Base-by-base conservation (phyloP, 73 alveolate genomes). In the Stentor roeselii region DNA sequence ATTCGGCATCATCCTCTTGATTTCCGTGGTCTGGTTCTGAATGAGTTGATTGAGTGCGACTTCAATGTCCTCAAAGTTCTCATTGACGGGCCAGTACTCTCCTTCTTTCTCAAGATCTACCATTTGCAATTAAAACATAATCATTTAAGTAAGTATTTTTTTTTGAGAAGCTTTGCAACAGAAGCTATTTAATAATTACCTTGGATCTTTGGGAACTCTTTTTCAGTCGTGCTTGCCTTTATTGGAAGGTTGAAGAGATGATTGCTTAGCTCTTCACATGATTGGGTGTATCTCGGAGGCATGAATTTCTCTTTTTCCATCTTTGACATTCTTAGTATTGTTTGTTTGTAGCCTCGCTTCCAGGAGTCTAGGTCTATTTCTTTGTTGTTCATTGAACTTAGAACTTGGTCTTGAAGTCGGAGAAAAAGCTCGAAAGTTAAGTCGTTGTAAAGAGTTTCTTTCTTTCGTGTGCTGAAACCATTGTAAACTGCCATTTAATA, bases 401-500 rank as follows among this genome's bases (percentile, higher is more conserved):
- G 67, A 50, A 50, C 21, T 21, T 50, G 67, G 67, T 11, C 6
- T 50, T 50, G 67, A 21, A 50, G 67, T 11, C 21, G 67, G 30
- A 11, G 67, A 6, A 50, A 11, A 50, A 50, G 67, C 21, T 50
- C 67, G 21, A 50, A 50, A 50, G 67, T 50, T 50, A 50, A 50
- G 21, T 50, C 67, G 21, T 50, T 50, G 21, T 50, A 50, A 6
- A 50, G 6, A 50, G 30, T 21, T 21, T 50, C 67, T 50, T 21
- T 50, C 21, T 50, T 50, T 21, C 67, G 6, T 50, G 67, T 50
- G 21, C 67, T 50, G 21, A 50, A 50, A 6, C 67, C 67, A 50
- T 50, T 50, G 67, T 50, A 50, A 50, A 50, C 67, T 50, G 67
- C 67, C 67, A 50, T 50, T 50, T 50, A 50, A n/a, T n/a, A n/a